These are phyloP conservation scores for Castanopsis chinensis DNA, from an alignment of 306 rosid genomes.

Conservation along the genomic window DNA sequence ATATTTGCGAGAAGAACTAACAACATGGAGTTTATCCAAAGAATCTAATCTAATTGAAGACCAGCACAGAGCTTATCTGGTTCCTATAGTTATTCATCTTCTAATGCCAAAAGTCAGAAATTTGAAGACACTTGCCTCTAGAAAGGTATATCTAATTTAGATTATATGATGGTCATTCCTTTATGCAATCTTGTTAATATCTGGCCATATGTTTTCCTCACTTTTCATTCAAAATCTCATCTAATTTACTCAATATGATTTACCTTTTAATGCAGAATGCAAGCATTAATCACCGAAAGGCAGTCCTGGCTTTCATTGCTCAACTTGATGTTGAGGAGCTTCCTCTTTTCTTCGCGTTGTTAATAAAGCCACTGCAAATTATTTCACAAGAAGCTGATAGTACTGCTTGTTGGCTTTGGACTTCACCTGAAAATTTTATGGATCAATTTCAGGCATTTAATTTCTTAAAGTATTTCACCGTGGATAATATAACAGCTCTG, in stretches of 20 bases:
- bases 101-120: slow-evolving; percentile 89
- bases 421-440: slow-evolving; percentile 36
- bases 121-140: slow-evolving; percentile 77
- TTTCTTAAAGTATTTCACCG: slow-evolving; percentile 63
- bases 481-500: slow-evolving; percentile 51
- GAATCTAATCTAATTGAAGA: slow-evolving; percentile 65
- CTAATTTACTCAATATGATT: slow-evolving; percentile 11
- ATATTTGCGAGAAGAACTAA: slow-evolving; percentile 77
- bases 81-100: slow-evolving; percentile 75
- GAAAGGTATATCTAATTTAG: slow-evolving; percentile 53
- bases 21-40: slow-evolving; percentile 82
- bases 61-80: slow-evolving; percentile 60
- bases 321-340: slow-evolving; percentile 76
- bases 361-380: slow-evolving; percentile 79
- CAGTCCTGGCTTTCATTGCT: slow-evolving; percentile 77
- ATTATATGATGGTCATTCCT: slow-evolving; percentile 1
- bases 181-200: neutral
- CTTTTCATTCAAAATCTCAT: slow-evolving; percentile 13
- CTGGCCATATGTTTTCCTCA: neutral
- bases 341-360: slow-evolving; percentile 78
- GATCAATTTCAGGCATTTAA: slow-evolving; percentile 45
- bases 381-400: slow-evolving; percentile 48
- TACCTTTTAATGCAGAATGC: slow-evolving; percentile 52
- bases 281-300: slow-evolving; percentile 77
- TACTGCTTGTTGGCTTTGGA: slow-evolving; percentile 64